Conservation (phyloP, 2,329 filamentous ascomycete species). For the Aspergillus sp. region DNA sequence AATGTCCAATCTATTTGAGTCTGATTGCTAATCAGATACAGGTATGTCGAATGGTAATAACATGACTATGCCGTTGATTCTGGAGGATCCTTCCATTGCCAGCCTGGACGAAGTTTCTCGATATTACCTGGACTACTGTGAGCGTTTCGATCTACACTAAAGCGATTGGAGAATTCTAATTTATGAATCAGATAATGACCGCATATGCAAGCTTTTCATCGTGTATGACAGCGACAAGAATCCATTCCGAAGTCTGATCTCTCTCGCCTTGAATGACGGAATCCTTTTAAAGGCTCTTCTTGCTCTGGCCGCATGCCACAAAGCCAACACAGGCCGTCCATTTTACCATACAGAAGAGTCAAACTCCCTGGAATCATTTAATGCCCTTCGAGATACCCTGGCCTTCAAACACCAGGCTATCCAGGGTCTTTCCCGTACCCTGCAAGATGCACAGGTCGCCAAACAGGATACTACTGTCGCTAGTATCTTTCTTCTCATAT, state of each 20-base stretch:
- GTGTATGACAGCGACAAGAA: conserved; percentile 32
- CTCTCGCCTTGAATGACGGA: conserved; percentile 22
- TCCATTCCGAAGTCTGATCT: conserved; percentile 27
- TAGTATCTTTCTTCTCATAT: conserved; percentile 29
- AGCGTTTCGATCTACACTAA: conserved; percentile 1
- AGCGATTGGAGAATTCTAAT: background rate
- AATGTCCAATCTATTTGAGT: too few relatives aligned
- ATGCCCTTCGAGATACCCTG: conserved; percentile 11
- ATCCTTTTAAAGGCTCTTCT: conserved; percentile 27
- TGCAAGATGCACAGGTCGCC: conserved; percentile 9
- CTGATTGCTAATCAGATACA: background rate
- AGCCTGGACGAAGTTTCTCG: conserved; percentile 16
- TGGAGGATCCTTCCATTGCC: conserved; percentile 10
- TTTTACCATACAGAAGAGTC: conserved; percentile 10
- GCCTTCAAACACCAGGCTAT: conserved; percentile 30
- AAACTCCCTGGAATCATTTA: background rate
- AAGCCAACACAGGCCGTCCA: conserved; percentile 22
- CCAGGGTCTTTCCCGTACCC: conserved; percentile 19
- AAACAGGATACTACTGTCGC: conserved; percentile 27
- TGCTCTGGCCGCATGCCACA: conserved; percentile 30
- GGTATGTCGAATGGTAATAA: background rate
- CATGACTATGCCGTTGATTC: conserved; percentile 4
- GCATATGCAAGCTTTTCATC: conserved; percentile 30
- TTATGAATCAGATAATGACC: conserved; percentile 21
- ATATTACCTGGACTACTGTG: conserved; percentile 32